Base-by-base conservation (phyloP, 2,329 filamentous ascomycete species). In the Metarhizium album region DNA sequence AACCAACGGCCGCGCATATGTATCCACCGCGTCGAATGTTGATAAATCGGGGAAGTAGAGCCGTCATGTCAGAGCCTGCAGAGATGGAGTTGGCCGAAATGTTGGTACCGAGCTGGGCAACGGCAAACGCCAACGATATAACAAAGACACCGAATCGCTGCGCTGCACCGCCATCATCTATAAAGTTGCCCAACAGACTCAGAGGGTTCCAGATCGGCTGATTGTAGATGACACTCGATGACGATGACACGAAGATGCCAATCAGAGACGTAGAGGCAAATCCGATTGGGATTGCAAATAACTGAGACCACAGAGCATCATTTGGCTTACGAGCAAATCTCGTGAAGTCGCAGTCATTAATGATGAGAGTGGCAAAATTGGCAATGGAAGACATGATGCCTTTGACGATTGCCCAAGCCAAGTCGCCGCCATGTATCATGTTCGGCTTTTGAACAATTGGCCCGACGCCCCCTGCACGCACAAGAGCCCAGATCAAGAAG, bases 371-470 rank as follows among this genome's bases (percentile, higher is more conserved):
- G 1, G 89, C 87, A 62, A 95, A 95, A 70, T 95, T 95, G 59
- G 87, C 86, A 56, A 96, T 90, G 3, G 87, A 84, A 23, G 79
- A 84, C 89, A 95, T 95, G 68, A 95, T 83, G 37, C 88, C 88
- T 54, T 83, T 84, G 53, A 96, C 78, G 52, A 95, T 82, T 23
- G 82, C 79, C 90, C 90, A 96, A 1, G 74, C 88, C 3, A 95
- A 74, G 0, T 75, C 75, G 53, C 79, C 84, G 27, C 90, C 90
- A 4, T 79, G 69, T 4, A 80, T 67, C 3, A 70, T 79, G 45
- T 79, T 76, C 0, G 77, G 71, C 62, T 91, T 84, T 51, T 82
- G 74, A 23, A 95, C 76, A 57, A 96, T 88, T 1, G 89, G 88
- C 1, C 90, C 90, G 52, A 90, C 77, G 1, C 90, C 90, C 42